Evolutionary conservation across 768 basidiomycete species (phyloP), one percentile per base, ranked within the genome.

Genomic region (Erythrobasidium yunnanense): DNA sequence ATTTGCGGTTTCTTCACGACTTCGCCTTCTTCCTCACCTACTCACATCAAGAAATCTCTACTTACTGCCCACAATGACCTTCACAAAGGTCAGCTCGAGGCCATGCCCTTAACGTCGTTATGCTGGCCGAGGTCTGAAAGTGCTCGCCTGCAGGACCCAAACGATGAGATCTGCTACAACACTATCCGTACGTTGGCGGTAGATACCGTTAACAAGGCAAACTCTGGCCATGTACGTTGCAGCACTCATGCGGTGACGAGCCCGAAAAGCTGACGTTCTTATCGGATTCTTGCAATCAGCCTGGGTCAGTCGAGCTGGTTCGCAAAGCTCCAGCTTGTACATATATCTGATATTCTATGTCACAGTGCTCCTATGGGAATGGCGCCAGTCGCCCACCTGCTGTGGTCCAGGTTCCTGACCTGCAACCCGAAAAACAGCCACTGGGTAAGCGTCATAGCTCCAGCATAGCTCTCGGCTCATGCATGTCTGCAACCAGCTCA

Each of bases 401-500:
- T 63, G 25, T 63, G 45, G 46, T 34, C 32, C 49, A 20, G 60
- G 8, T 63, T 63, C 65, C 63, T 65, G 15, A 51, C 66, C 17
- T 76, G 70, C 74, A 77, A 77, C 66, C 76, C 76, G 6, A 60
- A 68, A 55, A 75, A 77, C 65, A 72, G 75, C 4, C 71, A 73
- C 1, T 77, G 77, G 77, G 38, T 42, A 42, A 77, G 56, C 74
- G 75, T 46, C 65, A 71, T 66, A 29, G 67, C 33, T 38, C 50
- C 17, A 65, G 34, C 18, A 55, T 56, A 22, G 25, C 17, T 38
- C 23, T 11, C 45, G 49, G 84, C 90, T 45, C 85, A 88, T 11
- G 11, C 38, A 11, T 42, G 38, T 11, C 11, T 42, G n/a, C 38
- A 11, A 11, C 77, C 93, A 90, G 91, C 87, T 86, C 79, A 93